phyloP scores from a whole-genome alignment of 2,329 filamentous ascomycete genomes.

The Claviceps paspali region DNA sequence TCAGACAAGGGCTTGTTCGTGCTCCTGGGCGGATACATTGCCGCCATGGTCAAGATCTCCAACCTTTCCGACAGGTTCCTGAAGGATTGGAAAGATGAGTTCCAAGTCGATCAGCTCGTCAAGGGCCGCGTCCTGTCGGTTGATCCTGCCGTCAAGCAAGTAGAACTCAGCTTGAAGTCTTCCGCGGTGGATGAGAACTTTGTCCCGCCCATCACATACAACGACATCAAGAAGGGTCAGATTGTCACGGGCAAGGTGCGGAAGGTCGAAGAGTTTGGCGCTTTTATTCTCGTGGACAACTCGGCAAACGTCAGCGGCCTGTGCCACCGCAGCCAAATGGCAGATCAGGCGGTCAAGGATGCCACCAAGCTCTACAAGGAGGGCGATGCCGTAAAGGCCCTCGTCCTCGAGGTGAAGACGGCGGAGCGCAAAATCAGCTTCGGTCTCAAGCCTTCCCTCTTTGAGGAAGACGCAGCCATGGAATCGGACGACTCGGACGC shows the following conservation, averaged over 20 bases:
- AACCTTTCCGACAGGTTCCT: slow-evolving; percentile 83
- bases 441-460: slow-evolving; percentile 84
- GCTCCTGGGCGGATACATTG: slow-evolving; percentile 63
- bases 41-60: slow-evolving; percentile 68
- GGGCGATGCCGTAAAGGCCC: slow-evolving; percentile 87
- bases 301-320: slow-evolving; percentile 83
- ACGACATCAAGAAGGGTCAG: slow-evolving; percentile 66
- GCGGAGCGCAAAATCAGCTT: slow-evolving; percentile 72
- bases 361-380: slow-evolving; percentile 80
- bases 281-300: slow-evolving; percentile 80
- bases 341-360: slow-evolving; percentile 66
- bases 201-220: slow-evolving; percentile 53
- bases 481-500: slow-evolving; percentile 31
- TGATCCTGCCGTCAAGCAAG: slow-evolving; percentile 50
- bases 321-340: slow-evolving; percentile 85
- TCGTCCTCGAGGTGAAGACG: slow-evolving; percentile 62
- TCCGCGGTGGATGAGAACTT: slow-evolving; percentile 73
- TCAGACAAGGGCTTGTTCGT: slow-evolving; percentile 83
- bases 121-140: slow-evolving; percentile 68
- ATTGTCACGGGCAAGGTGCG: slow-evolving; percentile 79
- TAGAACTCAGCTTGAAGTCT: slow-evolving; percentile 77
- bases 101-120: slow-evolving; percentile 79
- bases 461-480: slow-evolving; percentile 45
- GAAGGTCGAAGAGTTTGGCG: slow-evolving; percentile 89
- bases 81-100: slow-evolving; percentile 89